Evolutionary conservation across 306 rosid species (phyloP).

Genomic region (Prunus mume): DNA sequence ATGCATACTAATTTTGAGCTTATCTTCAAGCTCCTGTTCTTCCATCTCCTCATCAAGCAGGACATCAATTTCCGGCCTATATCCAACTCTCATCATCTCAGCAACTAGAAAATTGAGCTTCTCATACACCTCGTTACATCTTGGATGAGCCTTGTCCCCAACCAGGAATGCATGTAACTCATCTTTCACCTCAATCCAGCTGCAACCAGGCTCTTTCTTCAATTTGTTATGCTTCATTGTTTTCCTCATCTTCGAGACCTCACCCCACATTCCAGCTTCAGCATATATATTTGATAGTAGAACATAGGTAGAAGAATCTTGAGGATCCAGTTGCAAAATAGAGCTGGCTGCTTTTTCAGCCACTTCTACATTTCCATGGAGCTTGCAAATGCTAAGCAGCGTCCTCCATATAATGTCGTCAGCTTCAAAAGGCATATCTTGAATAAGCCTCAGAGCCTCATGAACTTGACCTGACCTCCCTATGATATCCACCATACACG

Average conservation of each 20-base stretch:
- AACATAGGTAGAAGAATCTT: neutral
- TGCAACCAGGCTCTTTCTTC: slow-evolving; percentile 91
- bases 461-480: neutral
- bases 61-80: slow-evolving; percentile 36
- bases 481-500: neutral
- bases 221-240: slow-evolving; percentile 56
- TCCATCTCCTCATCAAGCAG: slow-evolving; percentile 43
- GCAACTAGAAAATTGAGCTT: slow-evolving; percentile 50
- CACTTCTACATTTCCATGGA: neutral
- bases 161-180: slow-evolving; percentile 76
- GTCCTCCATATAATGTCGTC: neutral
- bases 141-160: slow-evolving; percentile 85
- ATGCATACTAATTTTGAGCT: neutral
- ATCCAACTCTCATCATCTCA: slow-evolving; percentile 67
- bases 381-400: neutral
- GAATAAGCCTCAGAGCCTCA: neutral
- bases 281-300: neutral
- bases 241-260: slow-evolving; percentile 53
- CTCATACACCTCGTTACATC: slow-evolving; percentile 57
- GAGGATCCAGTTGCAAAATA: neutral
- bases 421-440: neutral
- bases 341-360: neutral
- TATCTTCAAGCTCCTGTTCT: slow-evolving; percentile 23
- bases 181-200: slow-evolving; percentile 90
- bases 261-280: slow-evolving; percentile 25